A percentile compares a stretch with the other conserved stretches of the same genome.
Evolutionary conservation across 805 yeast genomes (phyloP).

Genomic region (Maudiozyma saulgeensis): DNA sequence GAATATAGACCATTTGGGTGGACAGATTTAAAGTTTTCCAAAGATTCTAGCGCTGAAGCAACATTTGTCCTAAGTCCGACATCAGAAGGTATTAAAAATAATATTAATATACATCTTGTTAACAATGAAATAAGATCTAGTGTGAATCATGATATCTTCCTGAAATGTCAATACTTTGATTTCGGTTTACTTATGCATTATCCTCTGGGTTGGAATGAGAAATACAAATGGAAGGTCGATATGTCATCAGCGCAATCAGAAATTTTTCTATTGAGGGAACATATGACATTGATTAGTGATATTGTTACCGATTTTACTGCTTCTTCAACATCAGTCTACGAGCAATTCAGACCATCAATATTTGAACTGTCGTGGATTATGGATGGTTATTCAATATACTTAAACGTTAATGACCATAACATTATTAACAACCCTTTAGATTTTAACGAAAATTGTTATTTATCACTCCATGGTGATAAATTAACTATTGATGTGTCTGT

Average conservation of each 20-base stretch:
- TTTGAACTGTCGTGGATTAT: slow-evolving; percentile 56
- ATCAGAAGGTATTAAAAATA: slow-evolving; percentile 46
- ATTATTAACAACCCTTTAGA: slow-evolving; percentile 85
- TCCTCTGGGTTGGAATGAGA: slow-evolving; percentile 80
- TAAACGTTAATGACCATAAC: slow-evolving; percentile 81
- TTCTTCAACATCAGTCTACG: slow-evolving; percentile 65
- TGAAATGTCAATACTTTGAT: slow-evolving; percentile 49
- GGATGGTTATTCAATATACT: slow-evolving; percentile 45
- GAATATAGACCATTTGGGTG: slow-evolving; percentile 74
- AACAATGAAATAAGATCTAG: slow-evolving; percentile 66
- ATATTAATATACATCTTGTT: slow-evolving; percentile 36
- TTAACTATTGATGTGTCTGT: slow-evolving; percentile 39
- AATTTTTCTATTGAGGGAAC: slow-evolving; percentile 71
- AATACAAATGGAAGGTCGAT: slow-evolving; percentile 56
- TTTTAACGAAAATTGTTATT: slow-evolving; percentile 64
- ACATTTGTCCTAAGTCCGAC: slow-evolving; percentile 46
- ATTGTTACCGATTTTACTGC: slow-evolving; percentile 65
- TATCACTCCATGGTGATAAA: slow-evolving; percentile 60
- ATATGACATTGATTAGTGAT: slow-evolving; percentile 63
- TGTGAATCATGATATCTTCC: slow-evolving; percentile 77
- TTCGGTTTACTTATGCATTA: slow-evolving; percentile 50
- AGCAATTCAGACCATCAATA: slow-evolving; percentile 61
- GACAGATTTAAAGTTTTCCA: slow-evolving; percentile 62
- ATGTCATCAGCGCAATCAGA: slow-evolving; percentile 44
- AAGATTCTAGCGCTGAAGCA: slow-evolving; percentile 41